Base-by-base conservation (phyloP, 2,329 filamentous ascomycete species). In the Clonostachys rhizophaga region DNA sequence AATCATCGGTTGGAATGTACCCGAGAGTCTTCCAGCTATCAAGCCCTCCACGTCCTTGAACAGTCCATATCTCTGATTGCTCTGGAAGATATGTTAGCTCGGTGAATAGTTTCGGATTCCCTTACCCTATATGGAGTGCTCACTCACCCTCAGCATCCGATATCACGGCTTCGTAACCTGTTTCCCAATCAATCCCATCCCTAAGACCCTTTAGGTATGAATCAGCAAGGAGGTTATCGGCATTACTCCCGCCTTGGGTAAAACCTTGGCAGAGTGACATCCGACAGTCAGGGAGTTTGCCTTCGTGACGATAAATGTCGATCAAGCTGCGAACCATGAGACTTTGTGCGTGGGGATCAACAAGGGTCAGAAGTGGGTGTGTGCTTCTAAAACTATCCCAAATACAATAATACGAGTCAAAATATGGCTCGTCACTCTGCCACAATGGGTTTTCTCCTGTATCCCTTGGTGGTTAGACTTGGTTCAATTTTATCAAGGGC, bases 261-360 rank as follows among this genome's bases (percentile, higher is more conserved):
- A 76, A 88, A 0, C 87, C 87, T 58, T 89, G 89, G 64, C 81
- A 87, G 14, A 90, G 76, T 2, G 78, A 82, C 86, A 91, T 91
- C 35, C 86, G 75, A 58, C 87, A 91, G 63, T 91, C 87, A 0
- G 87, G 87, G 2, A 91, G 68, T 54, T 78, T 87, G 8, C 82
- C 82, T 9, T 84, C 79, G 56, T 86, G 76, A 12, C 75, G 72
- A 59, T 89, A 91, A 9, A 84, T 86, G 52, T 91, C 87, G 4
- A 91, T 71, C 41, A 91, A 65, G 49, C 83, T 83, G 24, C 85
- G 76, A 9, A 91, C 74, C 82, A 91, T 89, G 34, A 77, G 68
- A 0, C 83, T 79, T 59, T 89, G 84, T 2, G 81, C 80, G 6
- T 71, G 53, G 0, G 87, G 87, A 53, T 91, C 87, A 11, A 89